Conservation (phyloP, 2,329 filamentous ascomycete genomes). For the Metarhizium sp. region DNA sequence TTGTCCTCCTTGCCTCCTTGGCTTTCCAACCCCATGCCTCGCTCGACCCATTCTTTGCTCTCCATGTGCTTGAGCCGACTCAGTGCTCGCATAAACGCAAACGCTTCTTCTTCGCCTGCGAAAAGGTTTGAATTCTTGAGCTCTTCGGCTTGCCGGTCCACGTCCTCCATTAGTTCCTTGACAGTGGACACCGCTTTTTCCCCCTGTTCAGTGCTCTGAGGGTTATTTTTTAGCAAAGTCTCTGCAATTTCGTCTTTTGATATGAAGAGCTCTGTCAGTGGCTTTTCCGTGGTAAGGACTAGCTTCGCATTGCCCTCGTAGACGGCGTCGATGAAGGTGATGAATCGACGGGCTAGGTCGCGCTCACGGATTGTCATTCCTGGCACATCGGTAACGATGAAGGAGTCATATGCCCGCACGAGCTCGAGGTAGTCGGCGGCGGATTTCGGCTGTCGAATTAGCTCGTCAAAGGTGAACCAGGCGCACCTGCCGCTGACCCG, state of each 20-base stretch:
- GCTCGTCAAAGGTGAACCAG: slow-evolving; percentile 85
- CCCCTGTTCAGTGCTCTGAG: slow-evolving; percentile 18
- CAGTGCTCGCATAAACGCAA: slow-evolving; percentile 86
- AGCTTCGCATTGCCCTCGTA: slow-evolving; percentile 93
- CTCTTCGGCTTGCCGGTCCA: slow-evolving; percentile 75
- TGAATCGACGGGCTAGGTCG: slow-evolving; percentile 85
- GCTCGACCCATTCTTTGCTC: slow-evolving; percentile 87
- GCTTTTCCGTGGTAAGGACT: slow-evolving; percentile 82
- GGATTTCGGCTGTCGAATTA: slow-evolving; percentile 80
- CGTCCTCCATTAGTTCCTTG: slow-evolving; percentile 75
- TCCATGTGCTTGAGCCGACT: slow-evolving; percentile 87
- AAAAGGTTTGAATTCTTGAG: slow-evolving; percentile 83
- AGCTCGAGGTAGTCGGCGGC: slow-evolving; percentile 95
- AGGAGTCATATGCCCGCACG: slow-evolving; percentile 80
- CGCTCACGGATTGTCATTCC: slow-evolving; percentile 82
- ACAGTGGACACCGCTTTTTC: slow-evolving; percentile 18
- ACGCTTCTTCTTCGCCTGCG: slow-evolving; percentile 89
- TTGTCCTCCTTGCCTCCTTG: slow-evolving; percentile 55
- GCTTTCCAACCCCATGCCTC: slow-evolving; percentile 59
- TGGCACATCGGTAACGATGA: slow-evolving; percentile 84
- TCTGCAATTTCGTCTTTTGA: slow-evolving; percentile 60
- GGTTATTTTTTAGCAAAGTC: slow-evolving; percentile 39
- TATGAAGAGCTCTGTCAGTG: slow-evolving; percentile 77
- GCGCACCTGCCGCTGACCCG: slow-evolving; percentile 80
- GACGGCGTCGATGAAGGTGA: slow-evolving; percentile 94